Percentiles rank a stretch among this genome's conserved stretches.
Evolutionary conservation across 2,329 filamentous ascomycete genomes (phyloP).

Genomic region (Cordyceps cicadae): DNA sequence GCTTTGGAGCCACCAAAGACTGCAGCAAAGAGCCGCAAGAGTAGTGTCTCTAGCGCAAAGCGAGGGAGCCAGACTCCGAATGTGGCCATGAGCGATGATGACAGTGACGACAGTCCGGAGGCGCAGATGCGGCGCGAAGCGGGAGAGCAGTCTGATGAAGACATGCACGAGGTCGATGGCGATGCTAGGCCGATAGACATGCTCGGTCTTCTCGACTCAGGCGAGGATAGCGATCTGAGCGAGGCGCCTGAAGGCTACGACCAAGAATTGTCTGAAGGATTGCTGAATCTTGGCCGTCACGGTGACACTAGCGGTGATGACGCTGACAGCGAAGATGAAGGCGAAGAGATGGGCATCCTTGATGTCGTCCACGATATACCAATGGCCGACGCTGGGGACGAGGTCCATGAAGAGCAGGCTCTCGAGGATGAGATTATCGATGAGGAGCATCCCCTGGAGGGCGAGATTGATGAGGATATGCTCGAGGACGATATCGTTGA

Average conservation of each 20-base stretch:
- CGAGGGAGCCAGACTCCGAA: conserved; percentile 34
- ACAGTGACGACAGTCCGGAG: conserved; percentile 34
- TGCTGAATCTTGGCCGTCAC: conserved; percentile 19
- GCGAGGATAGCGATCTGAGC: conserved; percentile 60
- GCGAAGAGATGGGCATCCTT: conserved; percentile 18
- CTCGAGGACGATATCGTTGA: conserved; percentile 14
- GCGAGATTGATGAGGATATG: not conserved
- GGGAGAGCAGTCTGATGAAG: conserved; percentile 26
- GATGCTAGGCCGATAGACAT: conserved; percentile 10
- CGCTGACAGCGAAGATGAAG: conserved; percentile 28
- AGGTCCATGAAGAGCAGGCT: conserved; percentile 18
- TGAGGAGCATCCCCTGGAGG: conserved; percentile 14
- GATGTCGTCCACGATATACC: not conserved
- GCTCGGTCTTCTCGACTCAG: conserved; percentile 34
- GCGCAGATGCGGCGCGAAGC: conserved; percentile 29
- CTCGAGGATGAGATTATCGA: conserved; percentile 17
- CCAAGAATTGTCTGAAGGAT: conserved; percentile 44
- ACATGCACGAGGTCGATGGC: conserved; percentile 36
- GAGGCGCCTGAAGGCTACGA: conserved; percentile 54
- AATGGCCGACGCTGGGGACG: conserved; percentile 8
- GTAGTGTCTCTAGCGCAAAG: conserved; percentile 45
- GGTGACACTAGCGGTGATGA: conserved; percentile 24
- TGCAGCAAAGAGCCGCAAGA: conserved; percentile 36
- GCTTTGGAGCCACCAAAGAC: conserved; percentile 41
- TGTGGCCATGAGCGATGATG: conserved; percentile 26